Base-by-base conservation (phyloP, 1,284 basidiomycete genomes). In the Leccinum fallax region DNA sequence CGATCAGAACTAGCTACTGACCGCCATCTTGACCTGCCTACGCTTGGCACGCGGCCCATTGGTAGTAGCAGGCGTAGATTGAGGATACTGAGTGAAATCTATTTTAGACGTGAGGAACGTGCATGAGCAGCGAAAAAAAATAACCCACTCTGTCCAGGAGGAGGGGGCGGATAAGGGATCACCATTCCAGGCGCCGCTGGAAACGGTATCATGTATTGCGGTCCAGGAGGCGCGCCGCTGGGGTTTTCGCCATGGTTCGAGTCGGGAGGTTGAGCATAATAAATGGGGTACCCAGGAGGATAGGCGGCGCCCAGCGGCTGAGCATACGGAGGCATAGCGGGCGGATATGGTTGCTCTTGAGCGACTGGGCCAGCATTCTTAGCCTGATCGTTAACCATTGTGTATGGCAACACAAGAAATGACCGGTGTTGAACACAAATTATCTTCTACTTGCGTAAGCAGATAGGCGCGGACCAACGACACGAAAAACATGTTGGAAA, bases 11-110 rank as follows among this genome's bases (percentile, higher is more conserved):
- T 7, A 5, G 46, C 10, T 21, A 70, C 88, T 77, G 72, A 91
- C 89, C 61, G 92, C 92, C 86, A 93, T 93, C 80, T 94, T 94
- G 62, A 94, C 92, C 74, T 94, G 93, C 71, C 87, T 92, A 62
- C 92, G 88, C 75, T 94, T 94, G 2, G 86, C 79, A 57, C 79
- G 80, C 5, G 51, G 75, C 13, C 67, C 67, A 56, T 66, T 74
- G 7, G 68, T 55, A 30, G 69, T 67, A 54, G 68, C 54, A 55
- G 71, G 69, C 62, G 61, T 63, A 40, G 69, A 63, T 53, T 74
- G 70, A 60, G 70, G 61, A 63, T 74, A 78, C 55, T 72, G 70
- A 49, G 62, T 68, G 65, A 63, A 75, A 46, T 46, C 75, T 69
- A 34, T 74, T 75, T 49, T 76, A 79, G 59, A 63, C 58, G 57